Evolutionary conservation across 768 basidiomycete species (phyloP).

Genomic region (Symmetrospora coprosmae): DNA sequence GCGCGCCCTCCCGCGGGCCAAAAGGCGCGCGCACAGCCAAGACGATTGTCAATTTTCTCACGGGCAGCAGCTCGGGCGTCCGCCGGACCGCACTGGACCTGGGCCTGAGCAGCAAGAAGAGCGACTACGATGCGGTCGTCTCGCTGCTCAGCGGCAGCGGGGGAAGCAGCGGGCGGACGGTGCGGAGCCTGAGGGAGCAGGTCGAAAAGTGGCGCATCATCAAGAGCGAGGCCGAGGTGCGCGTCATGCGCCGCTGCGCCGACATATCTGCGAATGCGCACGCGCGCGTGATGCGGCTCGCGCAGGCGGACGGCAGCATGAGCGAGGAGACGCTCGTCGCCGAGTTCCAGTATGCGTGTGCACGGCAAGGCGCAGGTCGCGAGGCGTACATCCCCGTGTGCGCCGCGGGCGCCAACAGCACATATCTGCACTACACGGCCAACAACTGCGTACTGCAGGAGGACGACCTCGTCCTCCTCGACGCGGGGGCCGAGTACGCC

Average conservation of each 20-base stretch:
- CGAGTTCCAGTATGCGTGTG: conserved; percentile 80
- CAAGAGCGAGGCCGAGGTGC: conserved; percentile 65
- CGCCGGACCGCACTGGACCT: conserved; percentile 38
- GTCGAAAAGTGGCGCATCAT: conserved; percentile 58
- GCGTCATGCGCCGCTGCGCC: conserved; percentile 67
- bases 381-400: conserved; percentile 93
- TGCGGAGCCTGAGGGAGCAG: conserved; percentile 50
- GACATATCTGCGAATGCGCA: conserved; percentile 76
- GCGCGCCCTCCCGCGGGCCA: conserved; percentile 23
- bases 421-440: conserved; percentile 85
- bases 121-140: conserved; percentile 48
- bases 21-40: conserved; percentile 31
- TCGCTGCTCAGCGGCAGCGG: conserved; percentile 42
- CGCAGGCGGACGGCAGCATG: conserved; percentile 41
- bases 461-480: conserved; percentile 44
- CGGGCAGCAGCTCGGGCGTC: conserved; percentile 39
- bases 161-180: conserved; percentile 41
- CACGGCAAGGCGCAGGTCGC: conserved; percentile 50
- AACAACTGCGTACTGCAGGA: conserved; percentile 64
- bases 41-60: conserved; percentile 42
- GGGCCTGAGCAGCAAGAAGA: conserved; percentile 30
- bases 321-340: conserved; percentile 55
- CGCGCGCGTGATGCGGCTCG: conserved; percentile 40
- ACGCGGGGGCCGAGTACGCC: conserved; percentile 40
- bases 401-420: conserved; percentile 76